Evolutionary conservation across 345 rosid species (phyloP).

Genomic region (Murraya paniculata): DNA sequence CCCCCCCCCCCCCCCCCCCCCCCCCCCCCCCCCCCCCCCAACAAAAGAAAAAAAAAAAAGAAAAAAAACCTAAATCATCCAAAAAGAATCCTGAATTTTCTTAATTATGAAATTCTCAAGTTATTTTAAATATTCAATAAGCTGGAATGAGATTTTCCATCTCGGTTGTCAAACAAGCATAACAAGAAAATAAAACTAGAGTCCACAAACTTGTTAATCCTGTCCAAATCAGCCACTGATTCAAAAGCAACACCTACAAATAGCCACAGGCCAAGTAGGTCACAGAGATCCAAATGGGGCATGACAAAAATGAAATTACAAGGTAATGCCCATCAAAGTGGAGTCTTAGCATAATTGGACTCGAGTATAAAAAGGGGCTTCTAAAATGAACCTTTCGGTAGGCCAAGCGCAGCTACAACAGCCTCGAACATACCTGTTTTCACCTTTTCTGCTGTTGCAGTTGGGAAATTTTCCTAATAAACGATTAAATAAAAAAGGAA

Average conservation of each 20-base stretch:
- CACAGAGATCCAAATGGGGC: not conserved
- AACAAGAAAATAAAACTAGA: not conserved
- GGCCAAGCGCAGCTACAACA: constrained; percentile 51
- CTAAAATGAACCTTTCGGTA: no score
- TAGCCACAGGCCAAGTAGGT: not conserved
- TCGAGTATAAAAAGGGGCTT: no score
- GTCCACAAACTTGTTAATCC: not conserved
- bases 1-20: no score
- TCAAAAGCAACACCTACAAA: not conserved
- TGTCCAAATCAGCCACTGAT: not conserved
- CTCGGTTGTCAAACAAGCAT: not conserved
- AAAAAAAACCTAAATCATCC: not conserved
- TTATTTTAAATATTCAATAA: not conserved
- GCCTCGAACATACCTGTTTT: no score
- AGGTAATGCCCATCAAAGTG: not conserved
- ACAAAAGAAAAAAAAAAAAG: not conserved
- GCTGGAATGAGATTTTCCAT: not conserved
- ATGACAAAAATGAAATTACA: not conserved
- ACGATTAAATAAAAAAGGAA: not conserved
- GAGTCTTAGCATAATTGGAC: constrained; percentile 72
- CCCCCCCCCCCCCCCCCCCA: no score
- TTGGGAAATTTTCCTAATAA: constrained; percentile 75
- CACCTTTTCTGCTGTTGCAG: constrained; percentile 29
- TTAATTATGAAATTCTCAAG: not conserved
- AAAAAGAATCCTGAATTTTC: not conserved